Evolutionary conservation across 2,329 filamentous ascomycete species (phyloP).

Genomic region (Arthrobotrys sphaeroides): DNA sequence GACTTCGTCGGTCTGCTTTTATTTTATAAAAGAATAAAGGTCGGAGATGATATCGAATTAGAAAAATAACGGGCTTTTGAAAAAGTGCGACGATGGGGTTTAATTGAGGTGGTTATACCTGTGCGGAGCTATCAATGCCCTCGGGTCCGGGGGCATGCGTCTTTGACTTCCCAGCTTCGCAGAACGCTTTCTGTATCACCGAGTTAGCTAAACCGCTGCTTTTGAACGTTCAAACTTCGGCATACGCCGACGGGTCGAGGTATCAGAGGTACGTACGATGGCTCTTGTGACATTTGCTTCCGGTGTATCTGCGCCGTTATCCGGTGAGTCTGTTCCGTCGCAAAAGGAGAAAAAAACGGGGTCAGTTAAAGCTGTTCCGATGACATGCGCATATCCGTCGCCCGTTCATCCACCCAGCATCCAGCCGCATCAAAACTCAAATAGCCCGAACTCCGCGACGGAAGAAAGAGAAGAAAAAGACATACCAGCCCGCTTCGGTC

Average conservation of each 20-base stretch:
- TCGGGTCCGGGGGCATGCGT: slow-evolving; percentile 65
- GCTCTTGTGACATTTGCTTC: slow-evolving; percentile 73
- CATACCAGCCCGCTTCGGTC: slow-evolving; percentile 47
- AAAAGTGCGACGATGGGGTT: slow-evolving; percentile 58
- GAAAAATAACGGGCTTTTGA: not conserved
- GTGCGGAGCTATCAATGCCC: slow-evolving; percentile 35
- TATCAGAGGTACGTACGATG: slow-evolving; percentile 68
- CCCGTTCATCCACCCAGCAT: not conserved
- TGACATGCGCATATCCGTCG: not conserved
- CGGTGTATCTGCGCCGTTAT: slow-evolving; percentile 67
- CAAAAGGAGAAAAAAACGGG: not conserved
- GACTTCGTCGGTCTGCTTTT: no score
- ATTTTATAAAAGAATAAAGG: no score
- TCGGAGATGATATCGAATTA: not conserved
- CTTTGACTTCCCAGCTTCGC: slow-evolving; percentile 68
- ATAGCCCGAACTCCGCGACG: not conserved
- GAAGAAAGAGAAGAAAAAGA: not conserved
- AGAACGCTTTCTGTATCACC: slow-evolving; percentile 75
- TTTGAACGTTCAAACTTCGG: not conserved
- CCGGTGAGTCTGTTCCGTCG: slow-evolving; percentile 27
- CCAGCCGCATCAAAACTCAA: not conserved
- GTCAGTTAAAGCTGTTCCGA: not conserved
- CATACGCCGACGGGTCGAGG: not conserved
- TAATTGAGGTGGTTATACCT: slow-evolving; percentile 61
- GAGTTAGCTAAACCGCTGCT: not conserved